These are phyloP conservation scores for Cyclotella sp. DNA, from an alignment of 108 stramenopile genomes.

Conservation along the genomic window DNA sequence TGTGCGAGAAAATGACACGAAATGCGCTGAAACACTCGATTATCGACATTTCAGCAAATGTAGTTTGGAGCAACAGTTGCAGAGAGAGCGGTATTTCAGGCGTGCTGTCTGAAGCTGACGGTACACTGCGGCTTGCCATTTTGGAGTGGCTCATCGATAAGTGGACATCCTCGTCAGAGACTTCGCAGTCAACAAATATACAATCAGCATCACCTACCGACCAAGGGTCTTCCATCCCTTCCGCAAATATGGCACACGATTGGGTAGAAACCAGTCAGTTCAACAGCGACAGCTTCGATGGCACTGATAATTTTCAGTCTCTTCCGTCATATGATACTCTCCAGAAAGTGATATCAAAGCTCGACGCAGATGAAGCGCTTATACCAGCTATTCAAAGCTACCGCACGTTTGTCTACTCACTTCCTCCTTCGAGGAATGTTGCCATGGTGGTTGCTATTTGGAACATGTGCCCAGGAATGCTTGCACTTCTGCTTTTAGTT, in stretches of 20 bases:
- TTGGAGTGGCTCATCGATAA: conserved; percentile 43
- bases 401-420: conserved; percentile 35
- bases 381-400: conserved; percentile 44
- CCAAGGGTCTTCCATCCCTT: not conserved
- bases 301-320: not conserved
- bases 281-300: not conserved
- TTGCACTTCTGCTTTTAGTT: not conserved
- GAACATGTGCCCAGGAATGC: conserved; percentile 34
- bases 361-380: conserved; percentile 49
- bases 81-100: conserved; percentile 9
- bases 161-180: conserved; percentile 27
- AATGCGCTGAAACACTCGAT: conserved; percentile 37
- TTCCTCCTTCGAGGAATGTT: conserved; percentile 29
- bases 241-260: not conserved
- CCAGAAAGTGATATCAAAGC: conserved; percentile 35
- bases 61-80: conserved; percentile 31
- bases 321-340: conserved; percentile 32
- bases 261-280: not conserved
- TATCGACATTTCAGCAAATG: conserved; percentile 32
- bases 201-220: not conserved
- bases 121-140: conserved; percentile 33
- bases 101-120: conserved; percentile 39
- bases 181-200: conserved; percentile 1
- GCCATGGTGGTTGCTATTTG: conserved; percentile 35
- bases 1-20: conserved; percentile 19